Conservation (phyloP, 495 filamentous ascomycete genomes). For the Apodospora peruviana region DNA sequence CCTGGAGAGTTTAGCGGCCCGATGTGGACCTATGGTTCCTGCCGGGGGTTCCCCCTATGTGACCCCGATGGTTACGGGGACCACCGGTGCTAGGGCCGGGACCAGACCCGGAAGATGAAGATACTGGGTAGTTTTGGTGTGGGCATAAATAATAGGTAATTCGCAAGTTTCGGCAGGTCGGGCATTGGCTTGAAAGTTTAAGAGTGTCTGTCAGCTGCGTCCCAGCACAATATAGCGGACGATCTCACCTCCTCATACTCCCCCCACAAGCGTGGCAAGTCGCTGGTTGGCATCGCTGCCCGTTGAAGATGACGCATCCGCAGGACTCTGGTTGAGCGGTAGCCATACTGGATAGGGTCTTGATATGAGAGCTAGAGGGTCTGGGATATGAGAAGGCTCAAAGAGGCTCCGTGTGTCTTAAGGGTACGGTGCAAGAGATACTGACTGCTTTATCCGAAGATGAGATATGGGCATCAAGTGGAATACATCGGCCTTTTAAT, state of each 20-base stretch:
- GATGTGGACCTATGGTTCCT: not conserved
- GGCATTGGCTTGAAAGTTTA: not conserved
- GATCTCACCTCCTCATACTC: constrained; percentile 11
- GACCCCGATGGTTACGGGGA: too few species aligned
- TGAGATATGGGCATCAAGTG: not conserved
- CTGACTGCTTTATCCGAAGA: not conserved
- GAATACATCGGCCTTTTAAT: not conserved
- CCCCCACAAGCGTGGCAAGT: constrained; percentile 2
- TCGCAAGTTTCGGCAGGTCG: not conserved
- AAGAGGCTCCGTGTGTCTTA: too few species aligned
- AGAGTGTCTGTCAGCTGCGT: too few species aligned
- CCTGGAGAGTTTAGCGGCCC: not conserved
- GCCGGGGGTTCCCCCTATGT: not conserved
- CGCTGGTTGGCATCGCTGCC: not conserved
- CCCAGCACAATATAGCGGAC: too few species aligned
- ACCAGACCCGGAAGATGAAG: not conserved
- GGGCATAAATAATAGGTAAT: not conserved
- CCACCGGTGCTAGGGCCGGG: too few species aligned
- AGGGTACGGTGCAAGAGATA: too few species aligned
- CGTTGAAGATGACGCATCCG: constrained; percentile 3
- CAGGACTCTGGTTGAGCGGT: constrained; percentile 1
- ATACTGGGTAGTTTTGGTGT: not conserved
- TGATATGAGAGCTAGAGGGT: not conserved
- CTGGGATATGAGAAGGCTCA: not conserved
- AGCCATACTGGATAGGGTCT: not conserved